These are phyloP conservation scores for Colletotrichum gigasporum DNA, from an alignment of 2,329 filamentous ascomycete genomes.

Conservation along the genomic window DNA sequence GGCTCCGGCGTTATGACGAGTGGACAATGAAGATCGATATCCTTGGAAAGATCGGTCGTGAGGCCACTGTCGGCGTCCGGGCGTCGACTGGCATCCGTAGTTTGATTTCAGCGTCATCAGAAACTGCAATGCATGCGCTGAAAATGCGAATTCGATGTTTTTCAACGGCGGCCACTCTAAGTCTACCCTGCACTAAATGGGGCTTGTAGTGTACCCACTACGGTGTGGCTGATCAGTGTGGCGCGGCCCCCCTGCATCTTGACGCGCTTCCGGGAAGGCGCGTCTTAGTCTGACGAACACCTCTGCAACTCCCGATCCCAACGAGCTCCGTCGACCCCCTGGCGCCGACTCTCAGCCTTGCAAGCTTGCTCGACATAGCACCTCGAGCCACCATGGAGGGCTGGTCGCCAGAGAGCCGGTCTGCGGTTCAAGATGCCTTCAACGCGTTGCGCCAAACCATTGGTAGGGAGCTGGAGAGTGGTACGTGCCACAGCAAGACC, in stretches of 20 bases:
- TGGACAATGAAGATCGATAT: too few species aligned
- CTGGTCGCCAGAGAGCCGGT: constrained; percentile 50
- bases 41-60: too few species aligned
- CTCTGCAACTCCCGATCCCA: not conserved
- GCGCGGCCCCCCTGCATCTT: not conserved
- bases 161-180: too few species aligned
- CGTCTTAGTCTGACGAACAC: not conserved
- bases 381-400: constrained; percentile 43
- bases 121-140: too few species aligned
- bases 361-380: not conserved
- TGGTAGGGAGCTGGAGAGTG: constrained; percentile 46
- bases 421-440: constrained; percentile 51
- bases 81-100: too few species aligned
- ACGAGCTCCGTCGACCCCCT: not conserved
- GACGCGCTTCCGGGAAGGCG: not conserved
- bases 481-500: constrained; percentile 38
- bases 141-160: too few species aligned
- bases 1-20: constrained; percentile 22
- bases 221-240: not conserved
- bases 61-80: too few species aligned
- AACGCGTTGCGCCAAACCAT: constrained; percentile 50
- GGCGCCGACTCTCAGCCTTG: not conserved
- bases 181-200: too few species aligned
- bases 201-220: too few species aligned
- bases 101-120: not conserved